phyloP scores from a whole-genome alignment of 1,284 basidiomycete species.

The Papiliotrema terrestris region DNA sequence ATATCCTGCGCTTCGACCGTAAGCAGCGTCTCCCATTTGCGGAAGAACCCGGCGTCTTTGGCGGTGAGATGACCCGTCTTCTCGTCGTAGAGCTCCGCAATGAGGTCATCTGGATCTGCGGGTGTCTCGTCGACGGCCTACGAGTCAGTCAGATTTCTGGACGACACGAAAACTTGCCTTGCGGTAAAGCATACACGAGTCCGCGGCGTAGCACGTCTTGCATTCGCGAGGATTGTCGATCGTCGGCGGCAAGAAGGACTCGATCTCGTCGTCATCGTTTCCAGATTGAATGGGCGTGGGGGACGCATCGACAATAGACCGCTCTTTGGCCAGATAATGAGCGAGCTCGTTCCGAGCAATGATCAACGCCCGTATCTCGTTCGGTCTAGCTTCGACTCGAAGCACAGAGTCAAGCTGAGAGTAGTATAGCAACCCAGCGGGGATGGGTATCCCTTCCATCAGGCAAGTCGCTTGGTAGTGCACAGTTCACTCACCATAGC shows the following conservation, averaged over 20 bases:
- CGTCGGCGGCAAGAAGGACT: conserved; percentile 71
- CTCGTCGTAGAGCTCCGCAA: conserved; percentile 69
- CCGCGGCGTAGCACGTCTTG: conserved; percentile 73
- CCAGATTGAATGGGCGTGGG: background rate
- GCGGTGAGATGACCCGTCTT: conserved; percentile 77
- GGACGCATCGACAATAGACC: conserved; percentile 10
- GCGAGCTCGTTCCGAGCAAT: conserved; percentile 82
- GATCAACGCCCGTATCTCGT: conserved; percentile 82
- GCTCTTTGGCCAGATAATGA: conserved; percentile 57
- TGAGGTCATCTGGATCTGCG: conserved; percentile 59
- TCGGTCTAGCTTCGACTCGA: conserved; percentile 68
- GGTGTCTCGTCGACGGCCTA: conserved; percentile 67
- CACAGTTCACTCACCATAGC: conserved; percentile 60
- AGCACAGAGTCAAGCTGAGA: conserved; percentile 85
- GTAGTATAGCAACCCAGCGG: conserved; percentile 85
- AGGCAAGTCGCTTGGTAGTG: background rate
- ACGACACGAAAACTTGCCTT: conserved; percentile 55
- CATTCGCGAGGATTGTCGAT: conserved; percentile 80
- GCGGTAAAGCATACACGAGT: conserved; percentile 91
- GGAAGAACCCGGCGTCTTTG: conserved; percentile 73
- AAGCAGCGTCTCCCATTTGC: conserved; percentile 83
- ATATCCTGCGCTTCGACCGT: conserved; percentile 86
- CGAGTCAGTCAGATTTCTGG: background rate
- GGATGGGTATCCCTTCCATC: conserved; percentile 32
- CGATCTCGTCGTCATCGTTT: conserved; percentile 13